Conservation (phyloP, 352 stramenopile genomes). For the Aphanomyces cochlioides region DNA sequence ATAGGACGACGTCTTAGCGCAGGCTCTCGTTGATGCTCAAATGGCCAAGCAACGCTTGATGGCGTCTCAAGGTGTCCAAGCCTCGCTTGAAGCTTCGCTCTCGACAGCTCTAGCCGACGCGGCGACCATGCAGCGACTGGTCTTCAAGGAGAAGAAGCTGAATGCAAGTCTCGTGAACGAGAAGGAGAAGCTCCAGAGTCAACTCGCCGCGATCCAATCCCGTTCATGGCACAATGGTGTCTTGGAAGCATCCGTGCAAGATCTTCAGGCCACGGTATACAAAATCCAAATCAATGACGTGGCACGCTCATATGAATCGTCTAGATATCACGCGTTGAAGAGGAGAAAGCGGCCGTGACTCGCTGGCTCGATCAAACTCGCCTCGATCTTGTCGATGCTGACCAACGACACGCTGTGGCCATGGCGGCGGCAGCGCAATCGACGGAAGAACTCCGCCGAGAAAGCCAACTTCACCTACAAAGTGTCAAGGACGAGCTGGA, state of each 20-base stretch:
- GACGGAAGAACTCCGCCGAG: neutral
- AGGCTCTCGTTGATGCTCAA: neutral
- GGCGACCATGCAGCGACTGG: neutral
- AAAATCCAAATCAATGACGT: neutral
- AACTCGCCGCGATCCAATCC: neutral
- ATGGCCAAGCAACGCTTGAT: neutral
- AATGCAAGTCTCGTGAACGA: neutral
- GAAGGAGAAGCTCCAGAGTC: slow-evolving; percentile 11
- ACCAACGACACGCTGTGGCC: neutral
- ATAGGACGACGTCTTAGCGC: neutral
- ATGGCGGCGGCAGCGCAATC: neutral
- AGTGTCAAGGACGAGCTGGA: neutral
- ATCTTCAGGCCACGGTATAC: neutral
- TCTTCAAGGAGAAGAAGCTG: slow-evolving; percentile 11
- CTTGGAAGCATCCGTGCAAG: neutral
- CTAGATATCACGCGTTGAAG: neutral
- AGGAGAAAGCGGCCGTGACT: neutral
- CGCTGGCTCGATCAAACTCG: neutral
- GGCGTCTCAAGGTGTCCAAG: neutral
- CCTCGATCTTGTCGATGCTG: neutral
- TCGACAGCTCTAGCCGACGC: neutral
- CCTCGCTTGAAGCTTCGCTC: neutral
- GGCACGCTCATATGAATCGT: neutral
- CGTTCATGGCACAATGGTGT: neutral
- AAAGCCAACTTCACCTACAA: too few relatives aligned